A percentile compares a stretch with the other conserved stretches of the same genome.
phyloP scores from a whole-genome alignment of 352 stramenopile genomes.

The Pythium insidiosum region DNA sequence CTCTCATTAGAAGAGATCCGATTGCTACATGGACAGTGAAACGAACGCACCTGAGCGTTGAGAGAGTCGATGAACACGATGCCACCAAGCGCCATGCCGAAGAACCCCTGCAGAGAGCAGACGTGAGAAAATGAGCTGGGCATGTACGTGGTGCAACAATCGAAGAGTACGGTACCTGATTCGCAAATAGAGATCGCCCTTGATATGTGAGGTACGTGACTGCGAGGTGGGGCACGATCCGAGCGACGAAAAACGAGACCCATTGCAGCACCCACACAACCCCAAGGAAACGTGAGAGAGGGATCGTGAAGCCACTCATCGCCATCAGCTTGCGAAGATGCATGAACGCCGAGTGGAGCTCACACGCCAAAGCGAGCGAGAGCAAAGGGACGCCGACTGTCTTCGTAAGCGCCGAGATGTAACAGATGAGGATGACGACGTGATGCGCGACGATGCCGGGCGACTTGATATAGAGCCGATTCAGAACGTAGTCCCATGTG shows the following conservation, averaged over 20 bases:
- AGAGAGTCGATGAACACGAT: conserved; percentile 72
- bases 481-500: conserved; percentile 68
- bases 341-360: conserved; percentile 77
- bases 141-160: too few species aligned
- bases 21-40: neutral
- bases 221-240: conserved; percentile 31
- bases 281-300: conserved; percentile 18
- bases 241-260: conserved; percentile 31
- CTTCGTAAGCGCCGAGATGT: conserved; percentile 69
- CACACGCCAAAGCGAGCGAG: conserved; percentile 59
- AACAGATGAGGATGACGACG: conserved; percentile 74
- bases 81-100: conserved; percentile 62
- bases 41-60: conserved; percentile 37
- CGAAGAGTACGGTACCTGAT: too few species aligned
- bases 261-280: conserved; percentile 56
- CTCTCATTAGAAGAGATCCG: neutral
- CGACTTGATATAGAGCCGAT: conserved; percentile 63
- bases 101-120: too few species aligned
- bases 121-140: too few species aligned
- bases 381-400: conserved; percentile 64
- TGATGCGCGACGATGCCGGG: conserved; percentile 65
- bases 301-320: conserved; percentile 44
- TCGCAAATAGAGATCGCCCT: conserved; percentile 25
- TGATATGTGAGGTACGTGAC: conserved; percentile 44
- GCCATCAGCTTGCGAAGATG: conserved; percentile 64